Evolutionary conservation across 2,329 filamentous ascomycete genomes (phyloP).

Genomic region (Aspergillus eucalypticola): DNA sequence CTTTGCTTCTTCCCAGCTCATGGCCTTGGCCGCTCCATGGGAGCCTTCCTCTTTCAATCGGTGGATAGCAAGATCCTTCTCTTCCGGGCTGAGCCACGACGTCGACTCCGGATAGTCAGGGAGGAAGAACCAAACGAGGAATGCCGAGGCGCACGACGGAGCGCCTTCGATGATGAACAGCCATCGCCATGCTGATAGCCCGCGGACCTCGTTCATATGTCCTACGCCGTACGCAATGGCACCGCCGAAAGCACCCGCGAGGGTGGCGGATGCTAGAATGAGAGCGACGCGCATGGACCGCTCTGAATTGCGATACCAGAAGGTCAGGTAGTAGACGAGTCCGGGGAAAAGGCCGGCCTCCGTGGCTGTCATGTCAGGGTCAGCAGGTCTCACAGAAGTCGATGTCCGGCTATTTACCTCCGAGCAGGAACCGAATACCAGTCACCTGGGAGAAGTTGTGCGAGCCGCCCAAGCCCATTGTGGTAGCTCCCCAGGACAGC

Average conservation of each 20-base stretch:
- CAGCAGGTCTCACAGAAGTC: not conserved
- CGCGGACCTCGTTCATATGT: constrained; percentile 35
- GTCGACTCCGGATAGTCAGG: constrained; percentile 54
- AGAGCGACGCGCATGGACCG: constrained; percentile 60
- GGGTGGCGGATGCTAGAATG: constrained; percentile 57
- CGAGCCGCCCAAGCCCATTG: constrained; percentile 50
- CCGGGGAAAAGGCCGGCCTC: constrained; percentile 55
- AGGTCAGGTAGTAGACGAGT: constrained; percentile 51
- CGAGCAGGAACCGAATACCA: constrained; percentile 51
- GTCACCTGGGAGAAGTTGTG: constrained; percentile 47
- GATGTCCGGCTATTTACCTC: constrained; percentile 21
- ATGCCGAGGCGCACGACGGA: constrained; percentile 37
- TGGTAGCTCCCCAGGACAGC: constrained; percentile 51
- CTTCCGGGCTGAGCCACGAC: constrained; percentile 47
- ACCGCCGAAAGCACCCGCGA: constrained; percentile 56
- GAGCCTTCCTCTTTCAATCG: constrained; percentile 47
- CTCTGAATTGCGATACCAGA: constrained; percentile 60
- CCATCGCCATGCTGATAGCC: constrained; percentile 49
- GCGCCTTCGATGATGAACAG: constrained; percentile 50
- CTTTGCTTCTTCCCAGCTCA: constrained; percentile 53
- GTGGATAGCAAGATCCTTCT: constrained; percentile 45
- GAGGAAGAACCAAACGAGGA: constrained; percentile 49
- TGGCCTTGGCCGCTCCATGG: constrained; percentile 35
- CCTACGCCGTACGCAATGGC: constrained; percentile 56
- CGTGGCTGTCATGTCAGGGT: constrained; percentile 33